Base-by-base conservation (phyloP, 2,329 filamentous ascomycete species). In the Cordyceps cicadae region DNA sequence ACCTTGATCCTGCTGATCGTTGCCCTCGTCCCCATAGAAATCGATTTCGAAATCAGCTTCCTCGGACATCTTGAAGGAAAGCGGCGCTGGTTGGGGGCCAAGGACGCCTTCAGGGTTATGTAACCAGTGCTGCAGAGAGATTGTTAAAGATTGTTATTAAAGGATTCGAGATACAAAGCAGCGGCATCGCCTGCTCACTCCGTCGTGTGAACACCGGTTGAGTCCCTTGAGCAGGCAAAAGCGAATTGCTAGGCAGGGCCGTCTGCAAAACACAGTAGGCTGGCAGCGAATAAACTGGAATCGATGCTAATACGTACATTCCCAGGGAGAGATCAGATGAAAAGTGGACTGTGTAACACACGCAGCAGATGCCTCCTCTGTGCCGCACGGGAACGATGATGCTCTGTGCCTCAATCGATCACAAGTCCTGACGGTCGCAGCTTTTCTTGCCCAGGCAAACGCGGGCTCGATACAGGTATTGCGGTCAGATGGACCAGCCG, bases 21-120 rank as follows among this genome's bases (percentile, higher is more conserved):
- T 74, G 63, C 75, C 76, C 62, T 78, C 76, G 67, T 87, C 86
- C 67, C 84, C 86, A 69, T 88, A 89, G 68, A 88, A 86, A 66
- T 89, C 86, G 74, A 89, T 87, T 67, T 88, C 86, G 72, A 87
- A 88, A 67, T 87, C 85, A 68, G 87, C 85, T 68, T 88, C 86
- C 68, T 88, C 86, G 66, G 85, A 83, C 86, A 88, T 88, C 55
- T 68, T 74, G 69, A 48, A 48, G 29, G 19, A 21, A 37, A 37
- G 34, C 34, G 34, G 37, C 32, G 43, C 32, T 26, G 52, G 14
- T 37, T 7, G 29, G 52, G 52, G 48, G 12, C 19, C 26, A 52
- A 51, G 17, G 14, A 37, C 14, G 49, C 46, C 24, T 49, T 46
- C 37, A 37, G 58, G 58, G 58, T 60, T 53, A 57, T 48, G 11